These are phyloP conservation scores for Solanum okadae DNA, from an alignment of 257 asterid species.

Conservation along the genomic window DNA sequence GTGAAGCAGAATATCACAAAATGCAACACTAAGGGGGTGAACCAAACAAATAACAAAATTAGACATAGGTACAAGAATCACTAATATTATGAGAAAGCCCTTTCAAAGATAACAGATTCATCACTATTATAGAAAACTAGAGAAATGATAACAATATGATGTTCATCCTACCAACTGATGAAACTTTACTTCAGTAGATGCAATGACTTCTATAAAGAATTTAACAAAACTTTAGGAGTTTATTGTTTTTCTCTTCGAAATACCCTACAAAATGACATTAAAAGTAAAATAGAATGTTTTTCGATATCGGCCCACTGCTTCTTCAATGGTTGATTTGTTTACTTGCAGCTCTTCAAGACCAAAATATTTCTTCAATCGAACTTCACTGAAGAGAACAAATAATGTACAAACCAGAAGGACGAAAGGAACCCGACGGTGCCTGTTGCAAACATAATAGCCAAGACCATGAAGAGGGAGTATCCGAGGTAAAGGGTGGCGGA, in stretches of 20 bases:
- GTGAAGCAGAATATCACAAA: neutral
- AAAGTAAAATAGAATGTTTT: constrained; percentile 8
- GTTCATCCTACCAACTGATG: neutral
- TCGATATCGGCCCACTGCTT: constrained; percentile 4
- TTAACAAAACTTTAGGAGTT: constrained; percentile 9
- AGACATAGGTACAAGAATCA: neutral
- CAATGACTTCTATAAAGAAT: constrained; percentile 3
- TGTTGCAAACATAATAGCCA: constrained; percentile 82
- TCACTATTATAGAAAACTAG: neutral
- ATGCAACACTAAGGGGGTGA: neutral
- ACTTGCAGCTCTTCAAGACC: neutral
- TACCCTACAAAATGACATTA: constrained; percentile 2
- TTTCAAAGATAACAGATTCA: neutral
- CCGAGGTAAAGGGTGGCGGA: constrained; percentile 85
- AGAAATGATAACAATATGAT: neutral
- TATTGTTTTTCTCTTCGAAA: constrained; percentile 13
- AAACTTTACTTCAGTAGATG: neutral
- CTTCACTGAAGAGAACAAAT: constrained; percentile 83
- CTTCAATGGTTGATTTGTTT: neutral
- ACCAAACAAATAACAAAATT: neutral
- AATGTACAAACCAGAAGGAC: constrained; percentile 88
- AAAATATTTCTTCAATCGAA: constrained; percentile 35
- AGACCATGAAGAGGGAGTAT: constrained; percentile 73
- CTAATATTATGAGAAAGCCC: neutral
- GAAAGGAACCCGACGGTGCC: constrained; percentile 83